These are phyloP conservation scores for Silene noctiflora DNA, from an alignment of 179 eudicot genomes.

Conservation along the genomic window DNA sequence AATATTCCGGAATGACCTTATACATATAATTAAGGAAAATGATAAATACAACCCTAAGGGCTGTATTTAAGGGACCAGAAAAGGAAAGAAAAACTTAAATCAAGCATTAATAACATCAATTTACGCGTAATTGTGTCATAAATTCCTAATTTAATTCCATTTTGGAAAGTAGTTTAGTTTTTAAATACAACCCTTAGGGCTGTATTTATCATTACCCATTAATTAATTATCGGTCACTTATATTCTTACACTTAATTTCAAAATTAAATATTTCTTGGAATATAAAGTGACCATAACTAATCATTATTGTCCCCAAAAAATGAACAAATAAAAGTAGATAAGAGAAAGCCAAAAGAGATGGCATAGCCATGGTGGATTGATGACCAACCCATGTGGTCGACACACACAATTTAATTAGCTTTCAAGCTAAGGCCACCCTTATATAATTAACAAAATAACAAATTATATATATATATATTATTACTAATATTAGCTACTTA, in stretches of 20 bases:
- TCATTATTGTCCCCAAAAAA: constrained; percentile 22
- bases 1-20: too few relatives aligned
- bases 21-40: too few relatives aligned
- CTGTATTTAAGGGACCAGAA: too few relatives aligned
- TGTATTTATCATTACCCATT: too few relatives aligned
- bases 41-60: too few relatives aligned
- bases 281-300: constrained; percentile 22
- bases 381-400: constrained; percentile 31
- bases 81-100: too few relatives aligned
- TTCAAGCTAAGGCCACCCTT: constrained; percentile 5
- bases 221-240: too few relatives aligned
- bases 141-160: too few relatives aligned
- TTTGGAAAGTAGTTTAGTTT: too few relatives aligned
- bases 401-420: not conserved
- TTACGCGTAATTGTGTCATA: too few relatives aligned
- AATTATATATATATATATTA: not conserved
- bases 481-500: not conserved
- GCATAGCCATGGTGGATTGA: constrained; percentile 6
- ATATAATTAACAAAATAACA: not conserved
- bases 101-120: too few relatives aligned
- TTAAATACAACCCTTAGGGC: too few relatives aligned
- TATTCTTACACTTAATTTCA: not conserved
- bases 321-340: constrained; percentile 16
- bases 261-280: constrained; percentile 7
- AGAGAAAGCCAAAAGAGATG: constrained; percentile 19